A percentile compares a stretch with the other conserved stretches of the same genome.
phyloP scores from a whole-genome alignment of 1,284 basidiomycete genomes.

The Amylostereum areolatum region DNA sequence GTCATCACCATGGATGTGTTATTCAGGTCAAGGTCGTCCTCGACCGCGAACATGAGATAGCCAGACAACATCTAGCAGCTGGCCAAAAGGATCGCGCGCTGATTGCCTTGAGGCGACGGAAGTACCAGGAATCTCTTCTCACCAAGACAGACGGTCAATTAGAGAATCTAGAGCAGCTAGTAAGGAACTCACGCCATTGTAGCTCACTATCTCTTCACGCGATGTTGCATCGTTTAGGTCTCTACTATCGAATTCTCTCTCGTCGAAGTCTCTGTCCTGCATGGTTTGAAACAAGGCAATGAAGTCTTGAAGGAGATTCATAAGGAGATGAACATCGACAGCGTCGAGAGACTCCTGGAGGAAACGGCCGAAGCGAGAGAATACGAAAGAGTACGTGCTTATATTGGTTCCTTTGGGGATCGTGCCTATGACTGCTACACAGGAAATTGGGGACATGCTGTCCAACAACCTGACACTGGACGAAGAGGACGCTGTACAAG shows the following conservation, averaged over 20 bases:
- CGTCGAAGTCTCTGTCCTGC: slow-evolving; percentile 88
- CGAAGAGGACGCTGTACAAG: slow-evolving; percentile 91
- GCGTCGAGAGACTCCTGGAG: slow-evolving; percentile 89
- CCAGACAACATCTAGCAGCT: slow-evolving; percentile 71
- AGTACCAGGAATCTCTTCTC: slow-evolving; percentile 90
- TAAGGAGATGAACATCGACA: slow-evolving; percentile 87
- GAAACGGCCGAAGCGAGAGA: slow-evolving; percentile 89
- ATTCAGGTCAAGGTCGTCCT: slow-evolving; percentile 81
- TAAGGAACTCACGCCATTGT: slow-evolving; percentile 31
- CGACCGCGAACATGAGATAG: slow-evolving; percentile 86
- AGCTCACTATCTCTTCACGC: neutral
- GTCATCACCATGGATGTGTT: neutral
- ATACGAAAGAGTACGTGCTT: slow-evolving; percentile 73
- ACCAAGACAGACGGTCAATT: slow-evolving; percentile 88
- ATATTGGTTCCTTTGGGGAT: slow-evolving; percentile 1
- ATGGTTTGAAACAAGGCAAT: slow-evolving; percentile 91
- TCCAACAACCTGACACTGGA: slow-evolving; percentile 78
- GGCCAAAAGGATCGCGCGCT: slow-evolving; percentile 87
- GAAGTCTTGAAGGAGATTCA: slow-evolving; percentile 92
- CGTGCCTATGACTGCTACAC: neutral
- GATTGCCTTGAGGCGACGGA: slow-evolving; percentile 81
- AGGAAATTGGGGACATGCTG: slow-evolving; percentile 89
- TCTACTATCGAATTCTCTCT: slow-evolving; percentile 95
- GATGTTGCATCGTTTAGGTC: slow-evolving; percentile 47
- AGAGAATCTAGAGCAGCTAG: slow-evolving; percentile 86